Evolutionary conservation across 1,284 basidiomycete species (phyloP).

Genomic region (Ceratobasidium sp.): DNA sequence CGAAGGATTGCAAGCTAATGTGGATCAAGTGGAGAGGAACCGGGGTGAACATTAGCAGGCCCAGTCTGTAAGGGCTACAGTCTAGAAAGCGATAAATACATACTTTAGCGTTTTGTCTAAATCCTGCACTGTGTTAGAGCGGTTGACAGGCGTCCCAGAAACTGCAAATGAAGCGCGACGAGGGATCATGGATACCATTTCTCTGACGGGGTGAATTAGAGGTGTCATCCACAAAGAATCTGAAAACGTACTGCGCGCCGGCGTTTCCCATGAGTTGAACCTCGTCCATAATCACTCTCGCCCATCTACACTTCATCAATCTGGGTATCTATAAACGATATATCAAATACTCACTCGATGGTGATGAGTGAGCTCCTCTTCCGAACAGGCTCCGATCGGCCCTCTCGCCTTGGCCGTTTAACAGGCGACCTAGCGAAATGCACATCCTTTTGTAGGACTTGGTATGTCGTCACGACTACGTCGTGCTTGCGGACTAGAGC

Average conservation of each 20-base stretch:
- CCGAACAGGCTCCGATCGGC: constrained; percentile 71
- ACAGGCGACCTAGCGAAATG: constrained; percentile 79
- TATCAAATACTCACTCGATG: constrained; percentile 68
- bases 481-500: constrained; percentile 61
- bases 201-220: constrained; percentile 61
- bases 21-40: neutral
- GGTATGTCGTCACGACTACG: constrained; percentile 83
- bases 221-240: neutral
- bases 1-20: neutral
- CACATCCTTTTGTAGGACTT: constrained; percentile 74
- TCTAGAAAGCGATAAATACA: constrained; percentile 48
- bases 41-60: neutral
- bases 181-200: constrained; percentile 91
- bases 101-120: constrained; percentile 75
- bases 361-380: constrained; percentile 81
- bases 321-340: constrained; percentile 1
- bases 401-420: constrained; percentile 71
- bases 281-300: constrained; percentile 94
- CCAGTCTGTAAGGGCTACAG: constrained; percentile 21
- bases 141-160: constrained; percentile 86
- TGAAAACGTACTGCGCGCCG: constrained; percentile 74
- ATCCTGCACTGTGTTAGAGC: constrained; percentile 72
- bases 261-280: constrained; percentile 90
- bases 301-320: constrained; percentile 64
- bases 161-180: constrained; percentile 87